Conservation (phyloP, 345 rosid genomes). For the Heritiera littoralis region DNA sequence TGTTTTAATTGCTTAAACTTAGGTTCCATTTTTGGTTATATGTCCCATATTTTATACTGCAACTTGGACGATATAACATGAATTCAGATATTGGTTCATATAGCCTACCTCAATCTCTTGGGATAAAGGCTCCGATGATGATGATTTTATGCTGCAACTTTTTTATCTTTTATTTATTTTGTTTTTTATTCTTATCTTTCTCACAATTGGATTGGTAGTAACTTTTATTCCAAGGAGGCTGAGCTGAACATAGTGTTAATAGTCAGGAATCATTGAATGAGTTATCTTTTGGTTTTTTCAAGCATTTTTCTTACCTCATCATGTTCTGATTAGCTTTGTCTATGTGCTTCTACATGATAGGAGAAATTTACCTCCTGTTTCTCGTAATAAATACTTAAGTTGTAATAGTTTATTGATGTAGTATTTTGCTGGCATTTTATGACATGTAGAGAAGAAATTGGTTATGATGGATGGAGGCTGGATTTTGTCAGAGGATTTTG, state of each 20-base stretch:
- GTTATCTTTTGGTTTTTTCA: background rate
- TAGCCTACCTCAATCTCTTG: no score
- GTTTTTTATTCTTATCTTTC: background rate
- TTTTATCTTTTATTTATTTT: background rate
- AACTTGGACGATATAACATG: background rate
- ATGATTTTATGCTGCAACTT: background rate
- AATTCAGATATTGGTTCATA: no score
- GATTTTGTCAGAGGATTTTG: slow-evolving; percentile 98
- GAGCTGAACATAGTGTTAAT: background rate
- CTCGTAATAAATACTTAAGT: background rate
- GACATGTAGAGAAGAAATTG: slow-evolving; percentile 79
- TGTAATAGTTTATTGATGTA: background rate
- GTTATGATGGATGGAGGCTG: slow-evolving; percentile 99
- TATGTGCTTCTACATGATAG: background rate
- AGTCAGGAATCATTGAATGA: background rate
- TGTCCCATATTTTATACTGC: background rate
- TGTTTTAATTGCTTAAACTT: background rate
- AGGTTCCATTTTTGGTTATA: background rate
- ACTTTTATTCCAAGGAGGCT: background rate
- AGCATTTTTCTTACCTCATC: slow-evolving; percentile 5
- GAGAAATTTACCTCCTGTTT: slow-evolving; percentile 6
- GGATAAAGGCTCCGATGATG: no score
- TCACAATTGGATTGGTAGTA: background rate
- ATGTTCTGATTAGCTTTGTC: background rate
- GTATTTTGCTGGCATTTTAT: slow-evolving; percentile 22